A percentile compares a stretch with the other conserved stretches of the same genome.
Evolutionary conservation across 108 stramenopile species (phyloP).

Genomic region (Cyclotella atomus): DNA sequence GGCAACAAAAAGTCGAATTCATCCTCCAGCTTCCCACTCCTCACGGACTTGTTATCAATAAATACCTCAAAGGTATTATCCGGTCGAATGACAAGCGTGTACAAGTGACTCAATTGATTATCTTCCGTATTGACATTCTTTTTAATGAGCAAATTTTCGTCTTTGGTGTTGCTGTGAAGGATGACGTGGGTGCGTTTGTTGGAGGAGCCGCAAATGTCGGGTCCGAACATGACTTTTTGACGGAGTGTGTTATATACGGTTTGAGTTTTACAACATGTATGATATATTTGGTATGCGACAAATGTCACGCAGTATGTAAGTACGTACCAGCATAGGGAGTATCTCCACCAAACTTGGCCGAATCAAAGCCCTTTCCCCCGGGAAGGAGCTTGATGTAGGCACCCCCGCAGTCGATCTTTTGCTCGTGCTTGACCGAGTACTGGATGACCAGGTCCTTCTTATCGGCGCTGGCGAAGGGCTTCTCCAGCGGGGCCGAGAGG

Average conservation of each 20-base stretch:
- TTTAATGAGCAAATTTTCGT: constrained; percentile 96
- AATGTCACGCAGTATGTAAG: too few relatives aligned
- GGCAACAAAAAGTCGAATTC: constrained; percentile 93
- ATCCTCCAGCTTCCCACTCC: constrained; percentile 92
- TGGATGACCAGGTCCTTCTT: constrained; percentile 96
- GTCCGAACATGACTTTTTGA: constrained; percentile 99
- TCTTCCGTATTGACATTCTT: constrained; percentile 89
- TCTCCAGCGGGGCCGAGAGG: constrained; percentile 85
- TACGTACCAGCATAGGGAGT: constrained; percentile 78
- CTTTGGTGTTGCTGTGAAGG: constrained; percentile 92
- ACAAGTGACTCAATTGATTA: constrained; percentile 93
- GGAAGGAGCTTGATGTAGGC: constrained; percentile 99
- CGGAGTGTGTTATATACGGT: too few relatives aligned
- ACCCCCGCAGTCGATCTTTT: constrained; percentile 97
- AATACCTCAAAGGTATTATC: constrained; percentile 98
- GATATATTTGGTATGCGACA: too few relatives aligned
- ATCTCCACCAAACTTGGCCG: constrained; percentile 95
- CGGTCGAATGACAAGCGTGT: constrained; percentile 94
- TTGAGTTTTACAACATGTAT: too few relatives aligned
- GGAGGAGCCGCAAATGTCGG: constrained; percentile 96
- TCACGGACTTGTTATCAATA: constrained; percentile 95
- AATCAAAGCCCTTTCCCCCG: constrained; percentile 75
- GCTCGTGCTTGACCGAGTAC: constrained; percentile 97
- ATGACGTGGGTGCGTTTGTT: constrained; percentile 97
- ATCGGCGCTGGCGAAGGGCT: constrained; percentile 82